Conservation (phyloP, 805 yeast genomes). For the Diddensiella transvaalensis region DNA sequence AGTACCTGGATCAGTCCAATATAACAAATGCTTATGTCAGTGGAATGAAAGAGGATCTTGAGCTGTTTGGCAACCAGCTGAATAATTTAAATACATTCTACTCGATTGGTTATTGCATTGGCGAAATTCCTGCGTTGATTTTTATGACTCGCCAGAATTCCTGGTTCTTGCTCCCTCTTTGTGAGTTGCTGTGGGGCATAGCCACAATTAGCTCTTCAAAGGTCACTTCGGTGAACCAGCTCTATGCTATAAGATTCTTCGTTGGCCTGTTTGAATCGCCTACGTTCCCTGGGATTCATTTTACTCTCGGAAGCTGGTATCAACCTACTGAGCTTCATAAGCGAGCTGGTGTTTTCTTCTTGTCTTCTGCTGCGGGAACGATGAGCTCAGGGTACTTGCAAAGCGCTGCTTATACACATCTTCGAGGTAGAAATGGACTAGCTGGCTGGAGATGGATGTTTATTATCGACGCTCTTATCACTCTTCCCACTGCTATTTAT, state of each 20-base stretch:
- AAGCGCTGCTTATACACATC: constrained; percentile 45
- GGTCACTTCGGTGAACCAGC: constrained; percentile 46
- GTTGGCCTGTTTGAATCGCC: constrained; percentile 33
- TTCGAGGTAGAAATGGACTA: constrained; percentile 28
- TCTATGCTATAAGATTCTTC: constrained; percentile 33
- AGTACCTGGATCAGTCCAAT: constrained; percentile 42
- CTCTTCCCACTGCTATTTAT: constrained; percentile 43
- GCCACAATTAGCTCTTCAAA: constrained; percentile 38
- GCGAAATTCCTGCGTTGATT: constrained; percentile 48
- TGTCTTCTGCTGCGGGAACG: constrained; percentile 31
- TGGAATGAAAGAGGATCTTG: constrained; percentile 45
- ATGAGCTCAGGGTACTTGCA: constrained; percentile 62
- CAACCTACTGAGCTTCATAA: constrained; percentile 28
- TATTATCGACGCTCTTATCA: constrained; percentile 43
- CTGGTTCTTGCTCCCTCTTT: constrained; percentile 42
- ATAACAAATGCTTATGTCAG: constrained; percentile 45
- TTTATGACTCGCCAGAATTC: constrained; percentile 39
- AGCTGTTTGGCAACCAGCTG: constrained; percentile 42
- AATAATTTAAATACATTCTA: constrained; percentile 44
- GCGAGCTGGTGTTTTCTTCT: constrained; percentile 30
- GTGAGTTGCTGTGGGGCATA: constrained; percentile 45
- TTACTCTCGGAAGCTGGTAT: constrained; percentile 32
- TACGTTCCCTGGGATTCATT: constrained; percentile 33
- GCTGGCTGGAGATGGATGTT: constrained; percentile 47
- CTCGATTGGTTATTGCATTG: constrained; percentile 51